Evolutionary conservation across 2,329 filamentous ascomycete genomes (phyloP), one percentile per base, ranked within the genome.

Genomic region (Penicillium paneum): DNA sequence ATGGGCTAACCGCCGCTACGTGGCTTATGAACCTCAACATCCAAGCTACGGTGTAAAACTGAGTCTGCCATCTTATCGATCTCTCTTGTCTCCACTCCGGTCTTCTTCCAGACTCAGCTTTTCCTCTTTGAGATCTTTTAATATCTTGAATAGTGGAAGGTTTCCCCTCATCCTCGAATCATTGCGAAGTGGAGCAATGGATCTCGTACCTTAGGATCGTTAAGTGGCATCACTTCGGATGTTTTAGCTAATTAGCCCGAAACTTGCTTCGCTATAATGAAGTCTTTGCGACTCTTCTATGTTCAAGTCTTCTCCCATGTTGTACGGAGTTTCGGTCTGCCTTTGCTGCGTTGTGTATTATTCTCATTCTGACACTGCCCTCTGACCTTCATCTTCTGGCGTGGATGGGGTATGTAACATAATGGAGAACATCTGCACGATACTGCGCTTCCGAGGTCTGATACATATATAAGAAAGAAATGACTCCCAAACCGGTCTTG

Each of bases 51-150:
- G 46, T 54, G 52, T 54, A 54, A 39, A 54, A 54, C 32, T 54
- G 39, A 54, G 52, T 54, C 52, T 48, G 45, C 45, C 50, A 52
- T 52, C 50, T 54, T 54, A 54, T 54, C 52, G 52, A 50, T 50
- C 46, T 47, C 17, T 24, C 21, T 24, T 21, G n/a, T 50, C 28
- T 45, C 48, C 47, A 49, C 47, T 17, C 31, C 5, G 5, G 5
- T 41, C 21, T 10, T 26, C 21, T 26, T 40, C 38, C 15, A 35
- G 32, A 21, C 26, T 41, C 19, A 24, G 12, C n/a, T 10, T 17
- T 26, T 35, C 19, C 35, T 21, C 3, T 49, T 48, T 32, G 13
- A 29, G 15, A 32, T 19, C 24, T 15, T 24, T n/a, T 34, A 26
- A 24, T 45, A 17, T 38, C n/a, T 21, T 36, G 12, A 35, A 35